Base-by-base conservation (phyloP, 768 basidiomycete species). In the Glaciozyma martinii region DNA sequence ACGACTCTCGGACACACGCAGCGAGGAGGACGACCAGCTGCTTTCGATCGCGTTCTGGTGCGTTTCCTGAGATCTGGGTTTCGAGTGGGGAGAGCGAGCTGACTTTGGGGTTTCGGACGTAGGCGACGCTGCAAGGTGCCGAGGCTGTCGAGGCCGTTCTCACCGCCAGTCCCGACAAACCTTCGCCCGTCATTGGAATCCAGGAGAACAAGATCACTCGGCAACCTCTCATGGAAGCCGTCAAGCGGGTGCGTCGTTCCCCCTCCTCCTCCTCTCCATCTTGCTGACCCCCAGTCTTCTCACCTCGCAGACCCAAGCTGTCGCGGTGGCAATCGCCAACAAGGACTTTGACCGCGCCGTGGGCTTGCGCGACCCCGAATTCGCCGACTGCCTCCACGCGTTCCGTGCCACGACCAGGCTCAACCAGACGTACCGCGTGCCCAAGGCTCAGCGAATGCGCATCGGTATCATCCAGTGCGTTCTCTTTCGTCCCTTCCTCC, bases 1-100 rank as follows among this genome's bases (percentile, higher is more conserved):
- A 99, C 95, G 25, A 94, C 91, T 0, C 83, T 99, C 33, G 95
- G 95, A 30, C 95, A 99, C 79, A 93, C 89, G 0, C 95, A 98
- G 75, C 84, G 95, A 70, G 95, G 95, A 47, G 95, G 95, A 1
- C 81, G 85, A 67, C 95, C 95, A 0, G 93, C 90, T 72, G 93
- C 94, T 1, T 85, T 83, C 73, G 95, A 99, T 74, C 85, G 95
- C 50, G 89, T 95, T 67, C 73, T 97, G 80, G 93, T 90, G 72
- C 71, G 84, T 67, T 7, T 9, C 30, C 1, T 33, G 21, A 25
- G 15, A 25, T 70, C 19, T 10, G n/a, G 18, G 3, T n/a, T 52
- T 46, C 29, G 27, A 16, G 19, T 19, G 21, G 55, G 15, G 19
- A 9, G 29, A 21, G 21, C 47, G 42, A 50, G 8, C 33, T 33